Conservation (phyloP, 805 yeast species). For the Starmera quercuum region DNA sequence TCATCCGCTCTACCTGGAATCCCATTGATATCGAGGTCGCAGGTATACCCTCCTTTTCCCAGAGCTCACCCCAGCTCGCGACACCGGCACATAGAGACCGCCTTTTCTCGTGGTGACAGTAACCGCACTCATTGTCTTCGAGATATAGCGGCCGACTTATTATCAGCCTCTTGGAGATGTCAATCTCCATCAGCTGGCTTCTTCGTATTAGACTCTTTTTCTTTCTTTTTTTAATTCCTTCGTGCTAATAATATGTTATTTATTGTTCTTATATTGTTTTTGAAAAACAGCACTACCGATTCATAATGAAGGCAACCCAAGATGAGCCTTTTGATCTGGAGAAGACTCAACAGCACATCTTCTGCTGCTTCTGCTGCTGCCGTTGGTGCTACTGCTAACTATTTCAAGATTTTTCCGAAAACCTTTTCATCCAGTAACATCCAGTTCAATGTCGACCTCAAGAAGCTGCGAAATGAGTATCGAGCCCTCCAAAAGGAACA, state of each 20-base stretch:
- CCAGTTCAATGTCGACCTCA: constrained; percentile 56
- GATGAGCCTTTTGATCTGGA: no score
- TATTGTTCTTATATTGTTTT: no score
- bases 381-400: constrained; percentile 22
- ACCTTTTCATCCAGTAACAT: constrained; percentile 61
- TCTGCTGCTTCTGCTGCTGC: no score
- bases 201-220: no score
- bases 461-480: constrained; percentile 64
- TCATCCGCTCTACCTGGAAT: constrained; percentile 35
- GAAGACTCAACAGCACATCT: no score
- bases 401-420: constrained; percentile 65
- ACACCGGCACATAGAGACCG: constrained; percentile 27
- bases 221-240: no score
- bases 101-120: constrained; percentile 42
- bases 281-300: no score
- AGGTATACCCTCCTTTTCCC: constrained; percentile 4
- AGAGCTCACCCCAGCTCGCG: constrained; percentile 24
- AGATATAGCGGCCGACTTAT: constrained; percentile 39
- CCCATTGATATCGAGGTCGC: constrained; percentile 24
- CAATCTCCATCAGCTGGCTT: constrained; percentile 7
- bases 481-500: constrained; percentile 59
- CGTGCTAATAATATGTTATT: no score
- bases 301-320: no score
- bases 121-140: constrained; percentile 54
- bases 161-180: constrained; percentile 23